Percentiles rank a stretch among this genome's conserved stretches.
Conservation (phyloP, 1,284 basidiomycete species). For the Afroboletus lepidellus region DNA sequence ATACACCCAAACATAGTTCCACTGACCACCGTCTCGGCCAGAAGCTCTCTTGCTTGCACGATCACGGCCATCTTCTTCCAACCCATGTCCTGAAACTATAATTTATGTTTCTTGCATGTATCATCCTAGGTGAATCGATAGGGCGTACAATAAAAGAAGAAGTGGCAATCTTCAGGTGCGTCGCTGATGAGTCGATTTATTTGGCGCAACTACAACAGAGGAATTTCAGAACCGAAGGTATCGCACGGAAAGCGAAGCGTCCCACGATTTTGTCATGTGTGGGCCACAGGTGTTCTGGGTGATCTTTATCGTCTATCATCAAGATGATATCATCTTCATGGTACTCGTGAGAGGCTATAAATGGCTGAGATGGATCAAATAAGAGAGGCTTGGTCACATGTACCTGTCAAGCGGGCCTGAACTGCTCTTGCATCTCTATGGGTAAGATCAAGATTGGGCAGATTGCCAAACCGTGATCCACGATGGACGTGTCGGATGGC, state of each 20-base stretch:
- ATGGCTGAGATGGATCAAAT: slow-evolving; percentile 3
- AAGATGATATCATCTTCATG: slow-evolving; percentile 27
- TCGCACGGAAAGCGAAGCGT: background rate
- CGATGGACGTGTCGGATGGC: slow-evolving; percentile 13
- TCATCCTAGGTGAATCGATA: background rate
- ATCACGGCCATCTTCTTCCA: slow-evolving; percentile 24
- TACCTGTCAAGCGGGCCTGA: slow-evolving; percentile 17
- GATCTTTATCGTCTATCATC: slow-evolving; percentile 30
- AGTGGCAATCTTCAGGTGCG: slow-evolving; percentile 31
- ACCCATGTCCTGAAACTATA: slow-evolving; percentile 35
- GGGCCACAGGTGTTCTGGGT: slow-evolving; percentile 21
- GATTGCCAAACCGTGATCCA: background rate
- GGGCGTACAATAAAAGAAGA: slow-evolving; percentile 40
- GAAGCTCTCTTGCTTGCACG: slow-evolving; percentile 27
- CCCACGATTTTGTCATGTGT: slow-evolving; percentile 32
- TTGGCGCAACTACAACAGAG: slow-evolving; percentile 19
- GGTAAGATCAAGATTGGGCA: slow-evolving; percentile 19
- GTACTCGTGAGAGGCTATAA: slow-evolving; percentile 27
- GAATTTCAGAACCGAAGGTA: background rate
- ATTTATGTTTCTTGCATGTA: background rate
- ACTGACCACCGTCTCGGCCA: slow-evolving; percentile 37
- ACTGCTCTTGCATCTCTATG: slow-evolving; percentile 24
- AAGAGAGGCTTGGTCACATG: background rate
- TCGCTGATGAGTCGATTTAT: slow-evolving; percentile 29
- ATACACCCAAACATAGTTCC: background rate